Evolutionary conservation across 2,329 filamentous ascomycete genomes (phyloP).

Genomic region (Beauveria australis): DNA sequence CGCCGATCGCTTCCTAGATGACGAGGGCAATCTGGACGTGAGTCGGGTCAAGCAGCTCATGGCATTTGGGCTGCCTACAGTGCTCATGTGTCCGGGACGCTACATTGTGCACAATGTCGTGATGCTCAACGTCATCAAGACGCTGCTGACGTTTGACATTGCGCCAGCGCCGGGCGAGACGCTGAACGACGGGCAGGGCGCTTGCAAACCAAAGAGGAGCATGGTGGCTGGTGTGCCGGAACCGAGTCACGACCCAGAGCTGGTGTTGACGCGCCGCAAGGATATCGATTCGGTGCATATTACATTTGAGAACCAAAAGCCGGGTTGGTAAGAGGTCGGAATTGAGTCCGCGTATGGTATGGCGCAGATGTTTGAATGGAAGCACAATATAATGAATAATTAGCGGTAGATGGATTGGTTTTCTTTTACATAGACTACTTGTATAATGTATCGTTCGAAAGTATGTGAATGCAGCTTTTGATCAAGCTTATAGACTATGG

Average conservation of each 20-base stretch:
- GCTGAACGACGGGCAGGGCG: neutral
- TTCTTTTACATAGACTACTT: too few relatives aligned
- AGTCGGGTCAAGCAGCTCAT: neutral
- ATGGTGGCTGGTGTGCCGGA: conserved; percentile 5
- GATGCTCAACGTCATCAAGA: conserved; percentile 8
- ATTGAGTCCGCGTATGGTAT: neutral
- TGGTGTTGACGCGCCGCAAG: neutral
- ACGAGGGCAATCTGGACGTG: neutral
- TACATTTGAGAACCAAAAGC: conserved; percentile 6
- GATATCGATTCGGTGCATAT: neutral
- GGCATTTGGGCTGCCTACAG: conserved; percentile 5
- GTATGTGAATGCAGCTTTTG: too few relatives aligned
- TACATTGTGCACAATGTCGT: conserved; percentile 7
- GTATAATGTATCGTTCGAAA: too few relatives aligned
- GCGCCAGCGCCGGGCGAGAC: neutral
- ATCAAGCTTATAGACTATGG: too few relatives aligned
- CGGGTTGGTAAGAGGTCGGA: neutral
- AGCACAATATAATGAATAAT: neutral
- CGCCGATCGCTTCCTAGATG: neutral
- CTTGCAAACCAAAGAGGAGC: neutral
- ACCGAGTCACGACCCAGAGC: neutral
- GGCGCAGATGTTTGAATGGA: neutral
- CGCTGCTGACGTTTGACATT: conserved; percentile 8
- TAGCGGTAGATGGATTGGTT: too few relatives aligned
- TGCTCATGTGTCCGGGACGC: conserved; percentile 9